These are phyloP conservation scores for Ophiostoma australiae DNA, from an alignment of 2,329 filamentous ascomycete species.

Conservation along the genomic window DNA sequence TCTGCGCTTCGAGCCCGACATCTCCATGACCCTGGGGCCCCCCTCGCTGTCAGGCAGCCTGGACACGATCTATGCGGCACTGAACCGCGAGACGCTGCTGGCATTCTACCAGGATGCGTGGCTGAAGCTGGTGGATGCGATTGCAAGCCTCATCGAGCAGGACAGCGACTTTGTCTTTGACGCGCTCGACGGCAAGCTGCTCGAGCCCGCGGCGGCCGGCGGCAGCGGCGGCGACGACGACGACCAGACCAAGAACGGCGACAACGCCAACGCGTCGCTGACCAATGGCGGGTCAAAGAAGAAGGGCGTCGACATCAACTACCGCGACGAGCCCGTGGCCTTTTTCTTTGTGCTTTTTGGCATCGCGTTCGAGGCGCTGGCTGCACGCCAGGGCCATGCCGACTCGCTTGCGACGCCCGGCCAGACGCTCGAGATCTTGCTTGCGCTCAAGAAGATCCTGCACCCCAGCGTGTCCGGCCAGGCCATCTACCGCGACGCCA, in stretches of 20 bases:
- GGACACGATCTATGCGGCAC: constrained; percentile 87
- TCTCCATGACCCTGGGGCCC: constrained; percentile 81
- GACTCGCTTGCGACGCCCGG: constrained; percentile 66
- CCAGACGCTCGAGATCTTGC: constrained; percentile 77
- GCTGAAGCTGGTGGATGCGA: constrained; percentile 94
- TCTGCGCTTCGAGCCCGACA: constrained; percentile 88
- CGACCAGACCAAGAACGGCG: background rate
- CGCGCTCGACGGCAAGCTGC: constrained; percentile 80
- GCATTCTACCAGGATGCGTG: constrained; percentile 97
- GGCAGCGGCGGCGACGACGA: constrained; percentile 1
- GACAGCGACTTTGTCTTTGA: constrained; percentile 98
- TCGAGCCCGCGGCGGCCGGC: constrained; percentile 31
- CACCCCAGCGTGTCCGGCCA: constrained; percentile 92
- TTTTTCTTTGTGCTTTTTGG: constrained; percentile 99
- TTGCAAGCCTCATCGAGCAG: constrained; percentile 93
- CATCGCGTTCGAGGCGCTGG: constrained; percentile 90
- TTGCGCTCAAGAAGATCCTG: constrained; percentile 89
- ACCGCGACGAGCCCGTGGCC: constrained; percentile 92
- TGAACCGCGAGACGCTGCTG: constrained; percentile 89
- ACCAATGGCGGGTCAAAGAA: constrained; percentile 43
- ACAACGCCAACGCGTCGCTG: background rate
- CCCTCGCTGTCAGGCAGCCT: constrained; percentile 77
- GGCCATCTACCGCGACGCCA: constrained; percentile 90
- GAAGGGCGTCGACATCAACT: constrained; percentile 72
- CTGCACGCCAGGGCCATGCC: constrained; percentile 64